Evolutionary conservation across 164 flowering plant species (phyloP), one percentile per base, ranked within the genome.

Genomic region (Saururus chinensis): DNA sequence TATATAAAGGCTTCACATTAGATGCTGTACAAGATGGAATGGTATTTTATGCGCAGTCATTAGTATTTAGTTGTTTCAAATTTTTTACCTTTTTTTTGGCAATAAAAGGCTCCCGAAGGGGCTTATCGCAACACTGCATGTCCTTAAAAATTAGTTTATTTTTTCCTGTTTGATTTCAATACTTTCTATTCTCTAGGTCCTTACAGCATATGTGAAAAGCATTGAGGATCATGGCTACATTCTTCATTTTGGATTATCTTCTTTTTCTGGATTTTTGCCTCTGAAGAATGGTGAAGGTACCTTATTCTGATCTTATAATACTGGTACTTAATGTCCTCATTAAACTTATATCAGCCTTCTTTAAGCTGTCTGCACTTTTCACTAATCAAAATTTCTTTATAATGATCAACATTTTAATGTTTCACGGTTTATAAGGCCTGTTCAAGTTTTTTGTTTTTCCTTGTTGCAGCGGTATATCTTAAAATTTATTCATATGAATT

Each of bases 161-260:
- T 4, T 58, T 58, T 58, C 4, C 17, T 35, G 19, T 37, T 58
- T 58, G 21, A 8, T 53, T 53, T 53, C 40, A 25, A 7, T 8
- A 4, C 12, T 23, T 12, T 26, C 19, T 60, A 35, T 23, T 68
- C 59, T 66, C 24, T 80, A 93, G 97, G 88, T 87, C 35, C 79
- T 95, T 12, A 75, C 80, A 64, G 92, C 95, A 53, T 82, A 81
- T 70, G 93, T 95, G 55, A 95, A 82, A 77, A 95, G 96, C 77
- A 76, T 87, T 69, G 97, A 95, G 75, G 99, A 95, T 77, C 97
- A 89, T 80, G 99, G 99, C 40, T 91, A 83, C 70, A 81, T 91
- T 66, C 95, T 95, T 70, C 83, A 89, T 70, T 91, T 91, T 79
- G 99, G 99, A 51, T 66, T 71, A 58, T 61, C 88, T 60, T 80